Base-by-base conservation (phyloP, 1,139 yeast genomes). In the Yarrowia galli region DNA sequence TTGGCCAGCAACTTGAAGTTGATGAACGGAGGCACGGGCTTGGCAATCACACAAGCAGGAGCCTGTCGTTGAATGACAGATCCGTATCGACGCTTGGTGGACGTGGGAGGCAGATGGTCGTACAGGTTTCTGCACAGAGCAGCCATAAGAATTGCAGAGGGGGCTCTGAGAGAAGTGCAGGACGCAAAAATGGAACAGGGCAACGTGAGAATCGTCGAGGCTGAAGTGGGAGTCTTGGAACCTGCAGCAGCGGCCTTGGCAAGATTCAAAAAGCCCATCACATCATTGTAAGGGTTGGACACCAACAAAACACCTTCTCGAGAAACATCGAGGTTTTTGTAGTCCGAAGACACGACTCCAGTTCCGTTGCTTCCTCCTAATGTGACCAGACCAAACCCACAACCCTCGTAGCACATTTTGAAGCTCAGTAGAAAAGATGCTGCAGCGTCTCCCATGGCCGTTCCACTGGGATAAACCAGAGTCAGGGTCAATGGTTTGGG, bases 1-100 rank as follows among this genome's bases (percentile, higher is more conserved):
- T 74, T 75, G 66, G 78, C 80, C 16, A 83, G 79, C 49, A 79
- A 83, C 76, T 84, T 86, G 78, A 89, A 90, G 70, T 82, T 84
- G 67, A 87, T 74, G 42, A 74, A 73, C 9, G 75, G 74, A 0
- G 82, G 82, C 73, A 77, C 78, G 13, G 72, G 71, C 16, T 78
- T 74, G 1, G 82, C 78, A 6, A 80, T 69, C 6, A 78, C 73
- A 58, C 76, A 77, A 6, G 79, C 78, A 9, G 78, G 78, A 13
- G 68, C 61, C 18, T 71, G 68, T 20, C 76, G 71, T 32, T 72
- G 73, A 16, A 69, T 45, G 1, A 40, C 43, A 1, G 64, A 58
- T 4, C 64, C 64, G 32, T 58, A 58, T 2, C 64, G 64, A 1
- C 40, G 23, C 10, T 58, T 58, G 8, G 42, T 38, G 0, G 42